Percentiles rank a stretch among this genome's conserved stretches.
phyloP scores from a whole-genome alignment of 371 early-diverging fungal species.

The Lichtheimia corymbifera region DNA sequence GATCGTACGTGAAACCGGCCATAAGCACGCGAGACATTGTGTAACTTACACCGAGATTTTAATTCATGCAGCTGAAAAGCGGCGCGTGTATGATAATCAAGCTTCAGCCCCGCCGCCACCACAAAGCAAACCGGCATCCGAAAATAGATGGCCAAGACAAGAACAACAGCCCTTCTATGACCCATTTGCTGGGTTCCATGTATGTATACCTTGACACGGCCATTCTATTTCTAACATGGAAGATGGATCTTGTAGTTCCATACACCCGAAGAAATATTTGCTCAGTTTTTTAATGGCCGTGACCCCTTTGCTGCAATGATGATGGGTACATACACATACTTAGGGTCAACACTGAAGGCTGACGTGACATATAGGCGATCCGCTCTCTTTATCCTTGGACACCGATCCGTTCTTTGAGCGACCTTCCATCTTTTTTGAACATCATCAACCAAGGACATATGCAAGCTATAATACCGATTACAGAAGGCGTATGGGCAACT shows the following conservation, averaged over 20 bases:
- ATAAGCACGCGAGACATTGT: neutral
- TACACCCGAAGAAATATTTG: conserved; percentile 49
- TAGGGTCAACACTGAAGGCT: too few relatives aligned
- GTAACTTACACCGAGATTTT: neutral
- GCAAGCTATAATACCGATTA: too few relatives aligned
- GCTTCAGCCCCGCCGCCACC: neutral
- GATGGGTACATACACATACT: too few relatives aligned
- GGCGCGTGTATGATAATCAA: conserved; percentile 34
- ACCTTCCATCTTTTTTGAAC: too few relatives aligned
- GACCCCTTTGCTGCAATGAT: conserved; percentile 10
- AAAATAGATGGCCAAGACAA: too few relatives aligned
- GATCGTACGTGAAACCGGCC: conserved; percentile 9
- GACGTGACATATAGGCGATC: conserved; percentile 7
- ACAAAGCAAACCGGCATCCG: neutral
- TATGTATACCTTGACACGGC: conserved; percentile 7
- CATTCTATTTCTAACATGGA: neutral
- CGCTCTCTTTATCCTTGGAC: conserved; percentile 2
- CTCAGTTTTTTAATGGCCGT: conserved; percentile 32
- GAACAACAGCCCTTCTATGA: neutral
- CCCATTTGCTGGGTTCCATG: conserved; percentile 35
- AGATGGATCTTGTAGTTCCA: conserved; percentile 36
- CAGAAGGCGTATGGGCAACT: too few relatives aligned
- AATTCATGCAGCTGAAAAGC: conserved; percentile 34
- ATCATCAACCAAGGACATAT: too few relatives aligned
- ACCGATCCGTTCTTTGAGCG: conserved; percentile 24